A percentile compares a stretch with the other conserved stretches of the same genome.
phyloP scores from a whole-genome alignment of 768 basidiomycete species.

The Termitomyces sp. region DNA sequence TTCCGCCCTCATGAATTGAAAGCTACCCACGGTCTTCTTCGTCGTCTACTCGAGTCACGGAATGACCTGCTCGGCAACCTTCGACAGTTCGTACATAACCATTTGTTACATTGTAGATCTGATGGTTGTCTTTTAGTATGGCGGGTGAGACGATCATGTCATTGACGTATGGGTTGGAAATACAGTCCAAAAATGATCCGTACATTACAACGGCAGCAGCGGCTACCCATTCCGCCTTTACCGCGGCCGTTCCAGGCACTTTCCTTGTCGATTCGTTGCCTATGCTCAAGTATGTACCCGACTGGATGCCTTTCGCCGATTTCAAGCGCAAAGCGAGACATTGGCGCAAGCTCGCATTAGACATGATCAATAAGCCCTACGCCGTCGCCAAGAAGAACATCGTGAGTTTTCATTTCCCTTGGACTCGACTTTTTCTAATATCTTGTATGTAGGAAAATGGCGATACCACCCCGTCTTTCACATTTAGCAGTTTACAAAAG shows the following conservation, averaged over 20 bases:
- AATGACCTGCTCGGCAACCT: conserved; percentile 16
- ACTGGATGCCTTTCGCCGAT: conserved; percentile 34
- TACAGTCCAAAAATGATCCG: conserved; percentile 31
- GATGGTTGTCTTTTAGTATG: conserved; percentile 7
- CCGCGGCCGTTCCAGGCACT: conserved; percentile 25
- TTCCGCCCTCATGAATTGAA: conserved; percentile 23
- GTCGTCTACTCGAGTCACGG: conserved; percentile 20
- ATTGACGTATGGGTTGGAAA: conserved; percentile 33
- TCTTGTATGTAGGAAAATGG: conserved; percentile 20
- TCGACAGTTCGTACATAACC: conserved; percentile 10
- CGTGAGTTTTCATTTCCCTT: conserved; percentile 8
- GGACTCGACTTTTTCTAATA: not conserved
- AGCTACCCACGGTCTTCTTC: conserved; percentile 23
- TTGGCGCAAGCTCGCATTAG: conserved; percentile 19
- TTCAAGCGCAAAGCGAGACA: conserved; percentile 33
- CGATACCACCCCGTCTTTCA: conserved; percentile 21
- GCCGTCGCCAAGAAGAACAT: conserved; percentile 17
- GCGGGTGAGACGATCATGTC: conserved; percentile 28
- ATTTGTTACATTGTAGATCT: too few species aligned
- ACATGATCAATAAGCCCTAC: conserved; percentile 26
- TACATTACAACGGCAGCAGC: conserved; percentile 31
- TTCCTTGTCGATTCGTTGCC: conserved; percentile 33
- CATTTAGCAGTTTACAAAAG: conserved; percentile 18
- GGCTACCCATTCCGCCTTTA: conserved; percentile 26
- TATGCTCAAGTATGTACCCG: conserved; percentile 32